Evolutionary conservation across 257 asterid genomes (phyloP), one percentile per base, ranked within the genome.

Genomic region (Datura wrightii): DNA sequence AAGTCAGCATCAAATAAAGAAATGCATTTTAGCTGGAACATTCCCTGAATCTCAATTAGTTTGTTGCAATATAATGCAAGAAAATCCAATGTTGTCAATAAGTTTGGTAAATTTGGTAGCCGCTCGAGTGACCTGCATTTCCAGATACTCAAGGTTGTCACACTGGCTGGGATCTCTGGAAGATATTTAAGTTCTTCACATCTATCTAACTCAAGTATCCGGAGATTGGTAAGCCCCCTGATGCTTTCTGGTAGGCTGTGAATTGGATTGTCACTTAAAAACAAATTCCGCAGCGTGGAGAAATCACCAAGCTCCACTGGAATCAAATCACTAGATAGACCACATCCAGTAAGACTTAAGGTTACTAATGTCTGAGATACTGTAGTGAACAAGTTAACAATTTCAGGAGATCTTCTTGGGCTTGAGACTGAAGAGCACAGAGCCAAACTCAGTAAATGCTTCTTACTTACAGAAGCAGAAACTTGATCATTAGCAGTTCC

Each of bases 211-310:
- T 62, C 42, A 60, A 84, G 66, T 16, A 1, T 4, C 84, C 15
- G 50, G 8, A 84, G 86, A 42, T 41, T 36, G 44, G 78, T 53
- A 60, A 79, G 84, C 36, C 15, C 24, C 18, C 37, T 78, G 14
- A 84, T 62, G 86, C 83, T 79, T 42, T 15, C 34, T 37, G 86
- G 86, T 79, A 84, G 67, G 10, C 65, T 52, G 5, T 8, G 4
- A 84, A 84, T 78, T 19, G 86, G 80, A 63, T 84, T 84, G 19
- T 67, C 41, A 79, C 84, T 78, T 84, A 84, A 62, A 79, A 62
- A 37, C 42, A 84, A 46, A 3, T 36, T 42, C 14, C 0, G 50
- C 41, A 84, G 53, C 5, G 16, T 48, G 39, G 83, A 63, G 15
- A 78, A 66, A n/a, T 24, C 34, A 83, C 70, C 37, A 53, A 84